Conservation (phyloP, 495 filamentous ascomycete genomes). For the Mycothermus thermophilus region DNA sequence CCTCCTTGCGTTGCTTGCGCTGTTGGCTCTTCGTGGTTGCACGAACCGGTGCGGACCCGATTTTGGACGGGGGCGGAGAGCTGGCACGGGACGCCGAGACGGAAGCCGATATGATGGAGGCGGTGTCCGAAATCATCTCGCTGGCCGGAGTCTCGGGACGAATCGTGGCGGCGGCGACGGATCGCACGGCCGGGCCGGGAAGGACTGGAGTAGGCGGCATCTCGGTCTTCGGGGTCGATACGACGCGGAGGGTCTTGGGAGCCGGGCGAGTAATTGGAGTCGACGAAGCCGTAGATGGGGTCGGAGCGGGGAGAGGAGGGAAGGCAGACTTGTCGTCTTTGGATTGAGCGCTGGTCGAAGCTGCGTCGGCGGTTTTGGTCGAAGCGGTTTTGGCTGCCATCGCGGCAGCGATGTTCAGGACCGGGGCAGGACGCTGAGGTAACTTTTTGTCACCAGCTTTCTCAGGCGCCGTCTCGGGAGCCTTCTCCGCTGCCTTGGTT, state of each 20-base stretch:
- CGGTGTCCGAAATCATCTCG: conserved; percentile 64
- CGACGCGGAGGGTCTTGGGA: conserved; percentile 51
- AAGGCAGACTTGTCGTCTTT: conserved; percentile 29
- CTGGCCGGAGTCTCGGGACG: conserved; percentile 66
- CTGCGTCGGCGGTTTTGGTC: conserved; percentile 13
- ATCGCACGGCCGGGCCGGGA: conserved; percentile 20
- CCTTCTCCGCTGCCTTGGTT: conserved; percentile 26
- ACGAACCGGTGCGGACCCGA: conserved; percentile 64
- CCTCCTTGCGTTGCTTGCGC: conserved; percentile 74
- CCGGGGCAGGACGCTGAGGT: conserved; percentile 43
- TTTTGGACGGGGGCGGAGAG: conserved; percentile 60
- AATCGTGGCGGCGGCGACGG: conserved; percentile 36
- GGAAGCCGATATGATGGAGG: conserved; percentile 61
- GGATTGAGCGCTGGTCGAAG: conserved; percentile 14
- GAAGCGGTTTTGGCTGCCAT: conserved; percentile 20
- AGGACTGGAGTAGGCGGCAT: conserved; percentile 26
- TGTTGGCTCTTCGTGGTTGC: conserved; percentile 79
- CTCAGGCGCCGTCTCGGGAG: conserved; percentile 3
- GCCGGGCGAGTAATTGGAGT: conserved; percentile 27
- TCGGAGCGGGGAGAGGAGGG: conserved; percentile 39
- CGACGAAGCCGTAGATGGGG: conserved; percentile 33
- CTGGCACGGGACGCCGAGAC: conserved; percentile 60
- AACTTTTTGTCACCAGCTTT: conserved; percentile 30
- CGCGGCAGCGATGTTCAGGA: conserved; percentile 50
- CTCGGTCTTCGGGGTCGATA: conserved; percentile 60